These are phyloP conservation scores for Candida verbasci DNA, from an alignment of 805 yeast species.

Conservation along the genomic window DNA sequence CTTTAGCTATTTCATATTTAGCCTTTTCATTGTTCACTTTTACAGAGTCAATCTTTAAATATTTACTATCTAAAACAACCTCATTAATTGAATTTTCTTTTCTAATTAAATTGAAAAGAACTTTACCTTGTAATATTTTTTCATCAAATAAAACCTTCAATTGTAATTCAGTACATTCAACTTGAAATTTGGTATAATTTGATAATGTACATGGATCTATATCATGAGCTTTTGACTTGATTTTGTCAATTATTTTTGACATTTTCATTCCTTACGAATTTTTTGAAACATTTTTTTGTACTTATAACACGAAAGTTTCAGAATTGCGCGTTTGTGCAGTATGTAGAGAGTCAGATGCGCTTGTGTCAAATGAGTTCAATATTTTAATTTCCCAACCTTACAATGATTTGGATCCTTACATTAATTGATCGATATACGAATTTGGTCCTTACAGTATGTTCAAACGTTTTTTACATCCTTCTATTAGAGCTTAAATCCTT, in stretches of 20 bases:
- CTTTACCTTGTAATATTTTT: slow-evolving; percentile 19
- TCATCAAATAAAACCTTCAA: slow-evolving; percentile 21
- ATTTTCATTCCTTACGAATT: neutral
- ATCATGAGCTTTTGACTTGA: slow-evolving; percentile 10
- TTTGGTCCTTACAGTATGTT: too few relatives aligned
- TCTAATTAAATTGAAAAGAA: slow-evolving; percentile 15
- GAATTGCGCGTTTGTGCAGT: too few relatives aligned
- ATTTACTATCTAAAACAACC: slow-evolving; percentile 24
- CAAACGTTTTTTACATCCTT: too few relatives aligned
- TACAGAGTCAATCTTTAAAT: slow-evolving; percentile 16
- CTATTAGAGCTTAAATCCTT: too few relatives aligned
- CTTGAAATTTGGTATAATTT: slow-evolving; percentile 21
- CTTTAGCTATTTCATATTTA: slow-evolving; percentile 10
- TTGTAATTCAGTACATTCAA: slow-evolving; percentile 16
- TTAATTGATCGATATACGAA: too few relatives aligned
- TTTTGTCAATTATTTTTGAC: slow-evolving; percentile 5
- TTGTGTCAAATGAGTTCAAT: too few relatives aligned
- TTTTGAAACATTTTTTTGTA: neutral
- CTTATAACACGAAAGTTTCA: neutral
- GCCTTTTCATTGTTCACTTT: slow-evolving; percentile 15
- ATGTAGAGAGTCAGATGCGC: too few relatives aligned
- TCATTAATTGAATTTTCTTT: slow-evolving; percentile 5
- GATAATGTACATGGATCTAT: slow-evolving; percentile 26
- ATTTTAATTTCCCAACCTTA: too few relatives aligned
- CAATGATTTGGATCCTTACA: too few relatives aligned